phyloP scores from a whole-genome alignment of 148 eudicot genomes.

The Chenopodium formosanum region DNA sequence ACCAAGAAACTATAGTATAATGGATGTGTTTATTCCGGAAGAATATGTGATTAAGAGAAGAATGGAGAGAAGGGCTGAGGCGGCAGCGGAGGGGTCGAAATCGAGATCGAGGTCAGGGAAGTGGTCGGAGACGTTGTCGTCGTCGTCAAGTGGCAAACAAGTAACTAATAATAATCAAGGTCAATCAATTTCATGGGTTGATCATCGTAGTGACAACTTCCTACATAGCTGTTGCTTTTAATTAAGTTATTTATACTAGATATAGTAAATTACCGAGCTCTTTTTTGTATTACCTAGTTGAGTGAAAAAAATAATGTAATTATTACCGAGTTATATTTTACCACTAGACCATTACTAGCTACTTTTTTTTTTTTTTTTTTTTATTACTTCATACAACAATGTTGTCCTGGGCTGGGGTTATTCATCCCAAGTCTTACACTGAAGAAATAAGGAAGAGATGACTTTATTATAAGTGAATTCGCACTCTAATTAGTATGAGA shows the following conservation, averaged over 20 bases:
- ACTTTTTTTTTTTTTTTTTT: too few relatives aligned
- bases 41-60: conserved; percentile 33
- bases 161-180: neutral
- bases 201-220: conserved; percentile 19
- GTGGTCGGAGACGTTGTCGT: neutral
- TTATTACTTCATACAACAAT: too few relatives aligned
- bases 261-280: too few relatives aligned
- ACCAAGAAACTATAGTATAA: neutral
- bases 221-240: conserved; percentile 15
- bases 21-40: conserved; percentile 44
- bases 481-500: too few relatives aligned
- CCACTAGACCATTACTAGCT: too few relatives aligned
- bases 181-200: conserved; percentile 15
- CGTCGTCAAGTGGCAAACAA: neutral
- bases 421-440: too few relatives aligned
- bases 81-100: neutral
- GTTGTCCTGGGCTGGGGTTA: too few relatives aligned
- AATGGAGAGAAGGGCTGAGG: conserved; percentile 29
- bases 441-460: too few relatives aligned
- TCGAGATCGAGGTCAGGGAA: neutral
- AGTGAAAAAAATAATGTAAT: too few relatives aligned
- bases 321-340: too few relatives aligned
- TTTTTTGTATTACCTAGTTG: too few relatives aligned
- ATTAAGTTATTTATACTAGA: neutral
- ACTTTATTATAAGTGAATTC: too few relatives aligned